A percentile compares a stretch with the other conserved stretches of the same genome.
phyloP scores from a whole-genome alignment of 2,329 filamentous ascomycete species.

The Phialophora chinensis region DNA sequence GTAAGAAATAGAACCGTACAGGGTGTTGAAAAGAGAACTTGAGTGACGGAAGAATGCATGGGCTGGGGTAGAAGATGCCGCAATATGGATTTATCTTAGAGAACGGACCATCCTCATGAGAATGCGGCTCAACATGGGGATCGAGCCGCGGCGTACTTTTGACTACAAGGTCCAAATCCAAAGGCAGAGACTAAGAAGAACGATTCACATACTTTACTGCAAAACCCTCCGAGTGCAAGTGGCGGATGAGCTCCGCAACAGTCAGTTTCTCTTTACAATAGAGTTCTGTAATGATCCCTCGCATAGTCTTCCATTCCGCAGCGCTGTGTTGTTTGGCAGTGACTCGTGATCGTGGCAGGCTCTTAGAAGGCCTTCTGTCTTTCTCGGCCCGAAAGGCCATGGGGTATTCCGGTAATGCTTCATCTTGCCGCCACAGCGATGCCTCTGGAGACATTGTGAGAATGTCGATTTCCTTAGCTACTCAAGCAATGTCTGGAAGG shows the following conservation, averaged over 20 bases:
- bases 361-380: not conserved
- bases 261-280: slow-evolving; percentile 10
- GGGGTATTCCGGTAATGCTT: not conserved
- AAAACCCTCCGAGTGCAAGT: slow-evolving; percentile 14
- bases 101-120: not conserved
- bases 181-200: slow-evolving; percentile 2
- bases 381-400: not conserved
- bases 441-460: not conserved
- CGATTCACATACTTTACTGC: slow-evolving; percentile 19
- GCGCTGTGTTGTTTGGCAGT: slow-evolving; percentile 17
- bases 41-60: not conserved
- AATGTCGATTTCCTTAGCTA: not conserved
- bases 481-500: not conserved
- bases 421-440: not conserved
- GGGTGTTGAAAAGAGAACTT: not conserved
- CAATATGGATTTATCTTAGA: not conserved
- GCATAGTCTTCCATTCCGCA: slow-evolving; percentile 17
- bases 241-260: slow-evolving; percentile 9
- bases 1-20: not conserved
- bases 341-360: not conserved
- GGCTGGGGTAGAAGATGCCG: not conserved
- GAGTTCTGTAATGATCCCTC: slow-evolving; percentile 12
- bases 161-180: not conserved
- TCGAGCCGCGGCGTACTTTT: not conserved
- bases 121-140: slow-evolving; percentile 1